phyloP scores from a whole-genome alignment of 768 basidiomycete species.

The Kwoniella heveanensis region DNA sequence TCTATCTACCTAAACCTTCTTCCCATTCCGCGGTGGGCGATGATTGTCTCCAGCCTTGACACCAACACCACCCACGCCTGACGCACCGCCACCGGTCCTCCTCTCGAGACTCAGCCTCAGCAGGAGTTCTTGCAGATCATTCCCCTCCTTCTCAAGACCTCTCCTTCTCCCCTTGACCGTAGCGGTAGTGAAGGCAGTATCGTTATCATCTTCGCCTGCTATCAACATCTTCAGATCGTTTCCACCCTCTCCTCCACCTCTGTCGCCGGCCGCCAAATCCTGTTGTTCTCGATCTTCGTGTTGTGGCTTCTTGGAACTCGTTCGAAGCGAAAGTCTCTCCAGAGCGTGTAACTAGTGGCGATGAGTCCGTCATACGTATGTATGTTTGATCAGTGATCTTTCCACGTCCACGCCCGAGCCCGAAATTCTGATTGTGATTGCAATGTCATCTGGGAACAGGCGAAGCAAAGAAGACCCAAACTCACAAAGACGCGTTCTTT shows the following conservation, averaged over 20 bases:
- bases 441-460: not conserved
- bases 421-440: not conserved
- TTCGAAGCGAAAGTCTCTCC: slow-evolving; percentile 36
- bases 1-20: too few relatives aligned
- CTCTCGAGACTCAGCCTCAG: slow-evolving; percentile 26
- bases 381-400: too few relatives aligned
- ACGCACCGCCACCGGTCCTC: too few relatives aligned
- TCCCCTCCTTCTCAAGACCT: not conserved
- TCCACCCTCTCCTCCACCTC: slow-evolving; percentile 7
- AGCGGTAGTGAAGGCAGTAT: not conserved
- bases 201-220: slow-evolving; percentile 20
- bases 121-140: slow-evolving; percentile 34
- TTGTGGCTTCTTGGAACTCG: not conserved
- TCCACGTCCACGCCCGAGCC: too few relatives aligned
- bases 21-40: too few relatives aligned
- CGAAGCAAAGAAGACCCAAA: slow-evolving; percentile 2
- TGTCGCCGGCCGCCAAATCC: not conserved
- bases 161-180: not conserved
- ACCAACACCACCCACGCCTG: too few relatives aligned
- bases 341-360: slow-evolving; percentile 32
- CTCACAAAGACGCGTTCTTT: slow-evolving; percentile 45
- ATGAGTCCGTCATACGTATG: slow-evolving; percentile 8
- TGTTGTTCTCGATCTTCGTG: slow-evolving; percentile 1
- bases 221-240: slow-evolving; percentile 31
- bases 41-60: too few relatives aligned